Percentiles rank a stretch among this genome's conserved stretches.
Evolutionary conservation across 345 rosid genomes (phyloP).

Genomic region (Hirschfeldia incana): DNA sequence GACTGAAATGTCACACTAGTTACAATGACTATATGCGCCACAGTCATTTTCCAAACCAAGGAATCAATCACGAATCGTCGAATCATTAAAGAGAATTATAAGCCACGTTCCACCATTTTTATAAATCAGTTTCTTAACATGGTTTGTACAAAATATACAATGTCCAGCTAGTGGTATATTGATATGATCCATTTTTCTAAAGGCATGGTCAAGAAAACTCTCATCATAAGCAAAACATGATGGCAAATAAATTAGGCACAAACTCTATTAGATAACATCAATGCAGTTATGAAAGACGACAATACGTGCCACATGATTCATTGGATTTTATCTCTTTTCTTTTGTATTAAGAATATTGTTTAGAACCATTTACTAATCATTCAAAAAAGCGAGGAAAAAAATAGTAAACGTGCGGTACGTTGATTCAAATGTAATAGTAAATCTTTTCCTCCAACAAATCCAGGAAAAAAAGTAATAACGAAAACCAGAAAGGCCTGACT

Average conservation of each 20-base stretch:
- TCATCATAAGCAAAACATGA: background rate
- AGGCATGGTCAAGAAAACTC: background rate
- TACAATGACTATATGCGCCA: background rate
- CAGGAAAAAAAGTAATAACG: background rate
- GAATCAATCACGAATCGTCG: background rate
- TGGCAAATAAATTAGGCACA: background rate
- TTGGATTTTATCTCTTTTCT: background rate
- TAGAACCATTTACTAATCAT: background rate
- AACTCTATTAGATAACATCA: background rate
- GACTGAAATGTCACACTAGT: background rate
- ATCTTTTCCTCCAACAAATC: background rate
- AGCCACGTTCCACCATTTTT: background rate
- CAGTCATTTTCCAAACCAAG: background rate
- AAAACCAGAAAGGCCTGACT: slow-evolving; percentile 19
- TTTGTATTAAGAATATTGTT: background rate
- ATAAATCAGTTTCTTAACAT: background rate
- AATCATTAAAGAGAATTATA: background rate
- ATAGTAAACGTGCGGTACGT: background rate
- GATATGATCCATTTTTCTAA: background rate
- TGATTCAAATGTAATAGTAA: slow-evolving; percentile 9
- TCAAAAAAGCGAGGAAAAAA: background rate
- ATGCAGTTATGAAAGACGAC: background rate
- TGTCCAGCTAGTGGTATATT: background rate
- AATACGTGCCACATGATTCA: too few species aligned
- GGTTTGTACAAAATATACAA: background rate